Conservation (phyloP, 208 protist genomes). For the Trypanosoma rangeli region DNA sequence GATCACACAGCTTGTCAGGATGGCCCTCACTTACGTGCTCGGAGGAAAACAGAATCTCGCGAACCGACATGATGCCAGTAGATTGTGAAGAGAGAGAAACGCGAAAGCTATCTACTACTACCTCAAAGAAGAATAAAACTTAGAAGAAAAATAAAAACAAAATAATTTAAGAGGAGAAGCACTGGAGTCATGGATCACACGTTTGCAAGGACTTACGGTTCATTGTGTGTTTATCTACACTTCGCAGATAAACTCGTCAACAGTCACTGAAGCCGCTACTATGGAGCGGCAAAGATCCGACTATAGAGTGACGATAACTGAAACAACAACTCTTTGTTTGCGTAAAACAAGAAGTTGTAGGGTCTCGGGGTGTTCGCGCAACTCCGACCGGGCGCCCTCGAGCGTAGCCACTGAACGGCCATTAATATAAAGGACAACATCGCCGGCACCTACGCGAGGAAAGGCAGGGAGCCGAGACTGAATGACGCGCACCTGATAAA, state of each 20-base stretch:
- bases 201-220: conserved; percentile 2
- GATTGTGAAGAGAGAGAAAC: background rate
- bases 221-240: background rate
- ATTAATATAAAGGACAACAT: conserved; percentile 17
- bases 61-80: conserved; percentile 56
- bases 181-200: background rate
- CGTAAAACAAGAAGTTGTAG: conserved; percentile 20
- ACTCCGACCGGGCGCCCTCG: conserved; percentile 2
- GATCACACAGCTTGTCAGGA: conserved; percentile 99
- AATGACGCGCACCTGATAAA: conserved; percentile 21
- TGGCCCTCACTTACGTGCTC: conserved; percentile 99
- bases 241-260: no score
- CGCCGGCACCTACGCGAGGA: conserved; percentile 10
- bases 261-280: background rate
- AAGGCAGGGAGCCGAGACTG: conserved; percentile 13
- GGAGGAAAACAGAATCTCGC: conserved; percentile 98
- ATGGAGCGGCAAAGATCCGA: background rate
- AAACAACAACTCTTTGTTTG: conserved; percentile 9
- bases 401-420: conserved; percentile 11
- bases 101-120: background rate
- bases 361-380: background rate
- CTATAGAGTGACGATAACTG: conserved; percentile 11
- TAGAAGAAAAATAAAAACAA: background rate
- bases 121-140: conserved; percentile 7
- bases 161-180: background rate